Evolutionary conservation across 2,329 filamentous ascomycete species (phyloP).

Genomic region (Claviceps fusiformis): DNA sequence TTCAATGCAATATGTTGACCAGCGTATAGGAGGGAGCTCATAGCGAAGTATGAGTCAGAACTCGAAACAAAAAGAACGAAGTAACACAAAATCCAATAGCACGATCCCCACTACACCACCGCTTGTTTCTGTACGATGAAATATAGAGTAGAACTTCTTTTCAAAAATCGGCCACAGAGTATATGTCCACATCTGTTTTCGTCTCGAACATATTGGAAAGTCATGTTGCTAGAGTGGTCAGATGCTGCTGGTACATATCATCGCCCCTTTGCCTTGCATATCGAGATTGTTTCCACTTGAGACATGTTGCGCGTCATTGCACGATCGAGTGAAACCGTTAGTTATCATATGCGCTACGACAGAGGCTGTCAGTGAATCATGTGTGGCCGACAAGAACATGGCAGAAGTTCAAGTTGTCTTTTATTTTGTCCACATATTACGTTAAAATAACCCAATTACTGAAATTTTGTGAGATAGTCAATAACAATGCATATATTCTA

Average conservation of each 20-base stretch:
- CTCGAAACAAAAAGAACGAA: slow-evolving; percentile 42
- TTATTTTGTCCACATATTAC: not conserved
- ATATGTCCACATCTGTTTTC: not conserved
- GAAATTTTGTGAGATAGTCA: not conserved
- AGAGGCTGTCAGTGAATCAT: not conserved
- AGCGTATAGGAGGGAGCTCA: slow-evolving; percentile 39
- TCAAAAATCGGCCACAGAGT: not conserved
- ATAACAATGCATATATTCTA: no score
- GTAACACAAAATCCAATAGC: slow-evolving; percentile 15
- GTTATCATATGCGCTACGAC: not conserved
- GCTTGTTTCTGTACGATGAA: not conserved
- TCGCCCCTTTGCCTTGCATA: not conserved
- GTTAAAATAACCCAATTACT: not conserved
- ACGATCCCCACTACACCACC: not conserved
- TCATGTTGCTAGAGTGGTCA: not conserved
- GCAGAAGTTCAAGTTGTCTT: not conserved
- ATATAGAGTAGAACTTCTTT: not conserved
- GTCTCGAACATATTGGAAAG: not conserved
- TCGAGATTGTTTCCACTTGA: not conserved
- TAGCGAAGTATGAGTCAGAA: slow-evolving; percentile 46
- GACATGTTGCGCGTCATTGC: no score
- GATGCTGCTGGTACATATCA: not conserved
- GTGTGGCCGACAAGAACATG: not conserved
- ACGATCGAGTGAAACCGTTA: not conserved
- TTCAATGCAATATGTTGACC: not conserved